phyloP scores from a whole-genome alignment of 2,329 filamentous ascomycete genomes.

The Capronia epimyces region DNA sequence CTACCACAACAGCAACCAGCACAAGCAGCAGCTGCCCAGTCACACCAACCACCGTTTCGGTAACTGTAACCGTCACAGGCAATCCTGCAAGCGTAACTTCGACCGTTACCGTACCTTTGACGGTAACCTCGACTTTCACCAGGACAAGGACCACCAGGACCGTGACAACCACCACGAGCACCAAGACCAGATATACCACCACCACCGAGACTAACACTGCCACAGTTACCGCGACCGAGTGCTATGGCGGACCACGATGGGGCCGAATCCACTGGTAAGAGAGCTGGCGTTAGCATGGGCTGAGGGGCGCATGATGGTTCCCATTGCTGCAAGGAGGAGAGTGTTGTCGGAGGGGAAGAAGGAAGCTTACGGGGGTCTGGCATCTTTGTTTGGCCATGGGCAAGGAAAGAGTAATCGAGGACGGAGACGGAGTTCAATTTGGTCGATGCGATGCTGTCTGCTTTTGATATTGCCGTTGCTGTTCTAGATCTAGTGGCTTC shows the following conservation, averaged over 20 bases:
- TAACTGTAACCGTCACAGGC: background rate
- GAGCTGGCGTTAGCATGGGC: background rate
- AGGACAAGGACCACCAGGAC: background rate
- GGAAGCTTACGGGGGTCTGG: no score
- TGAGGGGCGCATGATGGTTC: background rate
- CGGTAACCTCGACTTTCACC: background rate
- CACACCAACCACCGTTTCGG: background rate
- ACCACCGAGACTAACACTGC: conserved; percentile 7
- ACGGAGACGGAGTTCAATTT: background rate
- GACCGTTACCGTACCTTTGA: background rate
- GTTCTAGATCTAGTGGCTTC: background rate
- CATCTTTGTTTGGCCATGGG: no score
- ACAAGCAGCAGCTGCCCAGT: conserved; percentile 2
- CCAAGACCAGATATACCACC: background rate
- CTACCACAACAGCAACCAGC: conserved; percentile 1
- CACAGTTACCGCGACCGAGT: conserved; percentile 8
- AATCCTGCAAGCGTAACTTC: background rate
- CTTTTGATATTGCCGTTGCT: background rate
- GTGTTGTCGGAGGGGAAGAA: background rate
- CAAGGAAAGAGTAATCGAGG: background rate
- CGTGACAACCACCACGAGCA: background rate
- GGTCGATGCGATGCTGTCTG: background rate
- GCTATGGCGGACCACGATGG: conserved; percentile 4
- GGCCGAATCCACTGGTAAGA: conserved; percentile 13
- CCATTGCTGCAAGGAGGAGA: background rate